Evolutionary conservation across 2,329 filamentous ascomycete species (phyloP), one percentile per base, ranked within the genome.

Genomic region (Ophiocordyceps unilateralis): DNA sequence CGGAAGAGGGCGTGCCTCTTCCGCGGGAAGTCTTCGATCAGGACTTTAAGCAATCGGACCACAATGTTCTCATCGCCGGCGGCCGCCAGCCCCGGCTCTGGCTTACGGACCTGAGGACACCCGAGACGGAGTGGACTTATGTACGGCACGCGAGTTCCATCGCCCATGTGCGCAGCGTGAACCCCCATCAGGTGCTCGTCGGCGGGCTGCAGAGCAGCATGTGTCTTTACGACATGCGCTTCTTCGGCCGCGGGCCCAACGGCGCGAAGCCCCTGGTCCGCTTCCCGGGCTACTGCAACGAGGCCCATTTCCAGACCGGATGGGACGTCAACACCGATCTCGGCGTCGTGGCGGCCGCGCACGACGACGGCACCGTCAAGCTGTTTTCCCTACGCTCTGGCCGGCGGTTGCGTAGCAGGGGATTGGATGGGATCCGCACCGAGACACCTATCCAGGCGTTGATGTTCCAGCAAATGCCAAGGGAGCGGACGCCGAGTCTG

Each of bases 171-270:
- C 63, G 63, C 28, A 64, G 67, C 42, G 50, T 76, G 2, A 65
- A 67, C 41, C 55, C 58, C 8, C 57, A 74, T 49, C 66, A 70
- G 39, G 58, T 78, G 19, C 58, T 80, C 2, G 68, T 69, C 4
- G 67, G 72, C 0, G 73, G 74, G 1, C 56, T 75, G 2, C 50
- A 57, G 26, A 64, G 62, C 51, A 60, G 52, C 43, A 69, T 80
- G 59, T 61, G 62, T 1, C 56, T 78, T 5, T 80, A 76, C 50
- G 76, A 81, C 47, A 47, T 72, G 26, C 72, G 76, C 1, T 74
- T 64, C 48, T 42, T 51, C 20, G 44, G 42, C 34, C 36, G 41
- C 21, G 46, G 45, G 5, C 39, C 49, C 2, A 50, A 52, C 42
- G 47, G 50, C 6, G 51, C 57, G 0, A 47, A 41, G 5, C 65